Conservation (phyloP, 805 yeast species). For the Martiniozyma abietophila region DNA sequence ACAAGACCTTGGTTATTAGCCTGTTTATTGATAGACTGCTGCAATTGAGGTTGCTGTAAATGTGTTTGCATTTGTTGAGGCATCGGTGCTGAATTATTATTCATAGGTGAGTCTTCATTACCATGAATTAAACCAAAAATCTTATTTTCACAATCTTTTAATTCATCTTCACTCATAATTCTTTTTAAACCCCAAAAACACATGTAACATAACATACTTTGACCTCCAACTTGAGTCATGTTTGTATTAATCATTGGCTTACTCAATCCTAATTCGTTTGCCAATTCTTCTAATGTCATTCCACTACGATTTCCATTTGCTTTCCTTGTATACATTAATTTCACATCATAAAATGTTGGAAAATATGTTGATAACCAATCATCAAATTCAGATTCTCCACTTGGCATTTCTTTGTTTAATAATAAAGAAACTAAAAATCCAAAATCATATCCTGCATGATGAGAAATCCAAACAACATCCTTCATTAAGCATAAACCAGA, state of each 20-base stretch:
- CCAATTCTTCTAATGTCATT: slow-evolving; percentile 54
- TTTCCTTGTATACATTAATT: slow-evolving; percentile 38
- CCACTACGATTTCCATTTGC: too few species aligned
- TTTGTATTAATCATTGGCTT: slow-evolving; percentile 37
- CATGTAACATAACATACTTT: slow-evolving; percentile 51
- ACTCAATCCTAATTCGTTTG: slow-evolving; percentile 64
- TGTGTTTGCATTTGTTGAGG: slow-evolving; percentile 7
- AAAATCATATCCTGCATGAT: slow-evolving; percentile 89
- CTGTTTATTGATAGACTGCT: too few species aligned
- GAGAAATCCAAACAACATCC: slow-evolving; percentile 77
- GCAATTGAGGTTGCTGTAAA: slow-evolving; percentile 3
- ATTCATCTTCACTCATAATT: slow-evolving; percentile 14
- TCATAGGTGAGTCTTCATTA: too few species aligned
- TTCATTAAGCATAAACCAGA: slow-evolving; percentile 76
- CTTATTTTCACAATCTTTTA: slow-evolving; percentile 19
- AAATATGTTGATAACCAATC: slow-evolving; percentile 63
- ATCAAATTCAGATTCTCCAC: slow-evolving; percentile 67
- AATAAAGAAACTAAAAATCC: slow-evolving; percentile 79
- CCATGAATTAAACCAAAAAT: slow-evolving; percentile 26
- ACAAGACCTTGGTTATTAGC: too few species aligned
- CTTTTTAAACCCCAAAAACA: slow-evolving; percentile 50
- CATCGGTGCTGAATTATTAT: background rate
- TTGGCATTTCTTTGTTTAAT: slow-evolving; percentile 70
- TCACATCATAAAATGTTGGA: slow-evolving; percentile 79
- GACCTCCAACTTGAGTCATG: slow-evolving; percentile 53